Percentiles rank a stretch among this genome's conserved stretches.
phyloP scores from a whole-genome alignment of 176 grass and related monocot genomes.

The Canna indica region DNA sequence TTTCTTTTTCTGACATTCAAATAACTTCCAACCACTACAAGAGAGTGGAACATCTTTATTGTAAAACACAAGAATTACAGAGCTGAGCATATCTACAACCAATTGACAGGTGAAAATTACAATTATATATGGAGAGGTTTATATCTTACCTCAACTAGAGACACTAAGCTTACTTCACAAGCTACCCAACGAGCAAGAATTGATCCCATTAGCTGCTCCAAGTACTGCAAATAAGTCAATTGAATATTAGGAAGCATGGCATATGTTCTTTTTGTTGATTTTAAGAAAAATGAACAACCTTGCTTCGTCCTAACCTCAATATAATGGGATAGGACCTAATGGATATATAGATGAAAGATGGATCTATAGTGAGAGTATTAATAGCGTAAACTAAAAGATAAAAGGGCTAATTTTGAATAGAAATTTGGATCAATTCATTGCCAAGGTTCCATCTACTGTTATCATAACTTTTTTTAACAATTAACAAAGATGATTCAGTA shows the following conservation, averaged over 20 bases:
- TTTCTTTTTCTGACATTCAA: too few relatives aligned
- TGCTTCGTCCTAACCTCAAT: too few relatives aligned
- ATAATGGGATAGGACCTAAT: too few relatives aligned
- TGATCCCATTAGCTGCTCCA: constrained; percentile 71
- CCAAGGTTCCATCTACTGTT: neutral
- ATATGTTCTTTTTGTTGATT: neutral
- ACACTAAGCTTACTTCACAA: constrained; percentile 83
- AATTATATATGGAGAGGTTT: neutral
- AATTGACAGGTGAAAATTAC: neutral
- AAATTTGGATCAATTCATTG: neutral
- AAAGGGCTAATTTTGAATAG: neutral
- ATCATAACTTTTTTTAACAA: neutral
- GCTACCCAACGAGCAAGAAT: constrained; percentile 77
- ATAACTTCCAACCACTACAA: neutral
- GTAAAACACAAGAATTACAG: neutral
- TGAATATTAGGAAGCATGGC: neutral
- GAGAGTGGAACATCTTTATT: neutral
- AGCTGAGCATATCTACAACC: neutral
- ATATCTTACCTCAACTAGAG: constrained; percentile 72
- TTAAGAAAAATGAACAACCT: neutral
- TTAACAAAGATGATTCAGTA: neutral
- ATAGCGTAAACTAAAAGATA: neutral
- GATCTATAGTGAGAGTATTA: neutral
- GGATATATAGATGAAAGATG: neutral
- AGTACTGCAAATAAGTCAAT: constrained; percentile 43